Evolutionary conservation across 1,284 basidiomycete genomes (phyloP), one percentile per base, ranked within the genome.

Genomic region (Lignosus rhinocerotis): DNA sequence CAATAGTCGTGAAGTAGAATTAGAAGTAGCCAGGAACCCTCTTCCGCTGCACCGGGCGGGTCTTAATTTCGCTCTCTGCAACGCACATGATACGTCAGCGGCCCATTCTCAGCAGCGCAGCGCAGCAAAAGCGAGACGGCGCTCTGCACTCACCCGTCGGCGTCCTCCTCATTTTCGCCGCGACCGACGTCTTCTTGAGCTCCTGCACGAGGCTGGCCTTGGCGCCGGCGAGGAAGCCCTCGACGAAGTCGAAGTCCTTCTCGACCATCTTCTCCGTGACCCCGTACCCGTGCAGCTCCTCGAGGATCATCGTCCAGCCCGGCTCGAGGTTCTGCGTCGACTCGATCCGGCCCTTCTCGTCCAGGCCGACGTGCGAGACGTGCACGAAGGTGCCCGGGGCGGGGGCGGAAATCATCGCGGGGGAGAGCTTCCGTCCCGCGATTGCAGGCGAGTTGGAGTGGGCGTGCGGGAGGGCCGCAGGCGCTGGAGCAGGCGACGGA

Each of bases 301-400:
- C 77, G 25, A 91, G 76, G 57, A 92, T 74, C 48, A 80, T 75
- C 60, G 82, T 84, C 92, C 92, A 96, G 43, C 83, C 83, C 5
- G 86, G 85, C 67, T 94, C 91, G 33, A 94, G 83, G 65, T 87
- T 88, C 59, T 83, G 81, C 17, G 86, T 86, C 11, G 85, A 83
- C 75, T 93, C 92, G 51, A 92, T 85, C 51, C 72, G 71, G 3
- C 85, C 85, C 51, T 87, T 81, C 32, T 80, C 76, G 65, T 87
- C 85, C 66, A 92, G 84, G 10, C 94, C 93, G 75, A 96, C 89
- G 73, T 96, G 94, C 6, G 89, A 86, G 47, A 95, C 83, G 69
- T 96, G 94, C 66, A 88, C 83, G 78, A 96, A 96, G n/a, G 88
- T 86, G 51, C 85, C 81, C 2, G 83, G 81, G 0, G 82, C 78